Evolutionary conservation across 768 basidiomycete species (phyloP).

Genomic region (Boletus bicolor): DNA sequence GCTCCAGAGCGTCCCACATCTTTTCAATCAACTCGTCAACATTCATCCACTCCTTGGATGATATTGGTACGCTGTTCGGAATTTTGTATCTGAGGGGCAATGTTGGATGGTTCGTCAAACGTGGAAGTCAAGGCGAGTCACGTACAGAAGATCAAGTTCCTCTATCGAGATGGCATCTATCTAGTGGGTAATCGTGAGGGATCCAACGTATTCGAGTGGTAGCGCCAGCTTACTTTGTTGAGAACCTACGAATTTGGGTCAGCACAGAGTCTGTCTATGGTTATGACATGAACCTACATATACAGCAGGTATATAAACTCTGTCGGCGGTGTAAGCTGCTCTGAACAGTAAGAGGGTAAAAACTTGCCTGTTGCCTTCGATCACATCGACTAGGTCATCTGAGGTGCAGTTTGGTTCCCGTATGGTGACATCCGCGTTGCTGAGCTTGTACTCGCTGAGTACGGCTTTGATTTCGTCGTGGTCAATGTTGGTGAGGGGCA

Average conservation of each 20-base stretch:
- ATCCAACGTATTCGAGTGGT: neutral
- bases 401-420: conserved; percentile 89
- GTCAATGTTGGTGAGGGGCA: conserved; percentile 93
- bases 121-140: conserved; percentile 5
- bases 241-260: conserved; percentile 49
- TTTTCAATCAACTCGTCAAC: conserved; percentile 88
- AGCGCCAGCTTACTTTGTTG: conserved; percentile 61
- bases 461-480: conserved; percentile 96
- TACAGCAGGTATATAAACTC: conserved; percentile 90
- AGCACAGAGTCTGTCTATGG: neutral
- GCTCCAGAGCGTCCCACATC: conserved; percentile 92
- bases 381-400: conserved; percentile 95
- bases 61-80: conserved; percentile 92
- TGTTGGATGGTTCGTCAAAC: neutral
- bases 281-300: conserved; percentile 54
- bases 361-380: conserved; percentile 85
- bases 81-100: conserved; percentile 71
- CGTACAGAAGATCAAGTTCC: conserved; percentile 86
- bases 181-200: conserved; percentile 34
- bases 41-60: conserved; percentile 93
- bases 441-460: conserved; percentile 87
- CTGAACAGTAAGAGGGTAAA: neutral
- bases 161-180: conserved; percentile 99
- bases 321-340: conserved; percentile 27
- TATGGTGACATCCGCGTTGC: conserved; percentile 88